Percentiles rank a stretch among this genome's conserved stretches.
phyloP scores from a whole-genome alignment of 2,329 filamentous ascomycete genomes.

The Aspergillus pseudoterreus region DNA sequence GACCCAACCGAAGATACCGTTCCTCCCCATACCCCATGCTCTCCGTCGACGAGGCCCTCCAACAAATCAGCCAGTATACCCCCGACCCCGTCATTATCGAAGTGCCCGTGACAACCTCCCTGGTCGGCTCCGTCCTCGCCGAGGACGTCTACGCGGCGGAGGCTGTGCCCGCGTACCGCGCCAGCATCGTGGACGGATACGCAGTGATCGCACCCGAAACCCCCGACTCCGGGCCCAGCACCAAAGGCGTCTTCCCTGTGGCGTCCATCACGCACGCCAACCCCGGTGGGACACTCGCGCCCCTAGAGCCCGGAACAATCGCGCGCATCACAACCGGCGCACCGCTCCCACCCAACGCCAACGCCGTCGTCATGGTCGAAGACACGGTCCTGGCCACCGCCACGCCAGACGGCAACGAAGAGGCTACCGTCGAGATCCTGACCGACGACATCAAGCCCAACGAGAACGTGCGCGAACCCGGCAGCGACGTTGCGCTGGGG shows the following conservation, averaged over 20 bases:
- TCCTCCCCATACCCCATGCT: constrained; percentile 92
- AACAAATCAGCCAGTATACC: constrained; percentile 68
- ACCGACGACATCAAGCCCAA: constrained; percentile 69
- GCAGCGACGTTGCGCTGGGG: constrained; percentile 74
- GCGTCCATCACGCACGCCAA: constrained; percentile 82
- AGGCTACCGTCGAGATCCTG: constrained; percentile 82
- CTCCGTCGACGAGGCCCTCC: constrained; percentile 74
- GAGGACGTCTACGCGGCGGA: constrained; percentile 77
- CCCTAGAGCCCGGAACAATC: constrained; percentile 69
- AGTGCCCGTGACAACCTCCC: constrained; percentile 57
- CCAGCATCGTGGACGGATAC: constrained; percentile 96
- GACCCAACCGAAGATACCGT: constrained; percentile 67
- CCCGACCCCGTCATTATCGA: constrained; percentile 58
- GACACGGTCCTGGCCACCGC: constrained; percentile 74
- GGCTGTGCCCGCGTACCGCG: constrained; percentile 85
- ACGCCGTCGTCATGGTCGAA: constrained; percentile 94
- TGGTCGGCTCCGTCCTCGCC: constrained; percentile 77
- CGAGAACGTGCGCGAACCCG: constrained; percentile 88
- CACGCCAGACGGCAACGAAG: constrained; percentile 78
- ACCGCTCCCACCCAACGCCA: constrained; percentile 81
- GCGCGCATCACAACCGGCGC: constrained; percentile 93
- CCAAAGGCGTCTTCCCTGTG: constrained; percentile 81
- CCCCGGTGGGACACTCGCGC: constrained; percentile 59
- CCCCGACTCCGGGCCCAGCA: constrained; percentile 53
- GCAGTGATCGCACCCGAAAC: constrained; percentile 62